These are phyloP conservation scores for Pholiota conissans DNA, from an alignment of 768 basidiomycete species.

Conservation along the genomic window DNA sequence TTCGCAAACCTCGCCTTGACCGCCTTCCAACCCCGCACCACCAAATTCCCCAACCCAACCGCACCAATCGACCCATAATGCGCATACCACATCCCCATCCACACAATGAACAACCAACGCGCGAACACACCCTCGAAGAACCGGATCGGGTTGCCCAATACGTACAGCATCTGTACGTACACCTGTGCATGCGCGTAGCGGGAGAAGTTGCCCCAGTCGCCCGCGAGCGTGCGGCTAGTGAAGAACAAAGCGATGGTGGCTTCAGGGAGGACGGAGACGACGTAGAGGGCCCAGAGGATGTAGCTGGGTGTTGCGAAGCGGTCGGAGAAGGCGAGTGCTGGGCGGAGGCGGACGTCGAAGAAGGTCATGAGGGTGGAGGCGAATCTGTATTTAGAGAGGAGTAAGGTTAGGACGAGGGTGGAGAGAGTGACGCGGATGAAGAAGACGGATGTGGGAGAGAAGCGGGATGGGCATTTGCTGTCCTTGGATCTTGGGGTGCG, in stretches of 20 bases:
- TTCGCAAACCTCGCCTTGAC: too few species aligned
- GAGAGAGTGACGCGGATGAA: background rate
- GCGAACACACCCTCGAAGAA: background rate
- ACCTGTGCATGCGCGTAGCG: background rate
- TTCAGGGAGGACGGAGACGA: background rate
- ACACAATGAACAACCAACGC: background rate
- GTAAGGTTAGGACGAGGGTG: background rate
- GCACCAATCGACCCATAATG: too few species aligned
- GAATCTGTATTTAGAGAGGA: background rate
- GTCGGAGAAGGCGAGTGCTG: background rate
- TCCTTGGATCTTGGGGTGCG: too few species aligned
- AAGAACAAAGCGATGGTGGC: background rate
- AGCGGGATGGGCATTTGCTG: background rate
- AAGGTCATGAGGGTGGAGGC: background rate
- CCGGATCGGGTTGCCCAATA: background rate
- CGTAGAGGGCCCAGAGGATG: background rate
- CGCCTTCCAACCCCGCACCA: too few species aligned
- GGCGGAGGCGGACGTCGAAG: background rate
- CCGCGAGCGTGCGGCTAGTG: background rate
- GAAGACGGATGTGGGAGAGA: background rate
- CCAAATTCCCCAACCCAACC: too few species aligned
- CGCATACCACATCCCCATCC: background rate
- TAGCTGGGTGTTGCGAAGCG: background rate
- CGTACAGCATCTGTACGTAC: background rate
- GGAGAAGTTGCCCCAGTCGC: background rate